These are phyloP conservation scores for Murraya koenigii DNA, from an alignment of 345 rosid species.

Conservation along the genomic window DNA sequence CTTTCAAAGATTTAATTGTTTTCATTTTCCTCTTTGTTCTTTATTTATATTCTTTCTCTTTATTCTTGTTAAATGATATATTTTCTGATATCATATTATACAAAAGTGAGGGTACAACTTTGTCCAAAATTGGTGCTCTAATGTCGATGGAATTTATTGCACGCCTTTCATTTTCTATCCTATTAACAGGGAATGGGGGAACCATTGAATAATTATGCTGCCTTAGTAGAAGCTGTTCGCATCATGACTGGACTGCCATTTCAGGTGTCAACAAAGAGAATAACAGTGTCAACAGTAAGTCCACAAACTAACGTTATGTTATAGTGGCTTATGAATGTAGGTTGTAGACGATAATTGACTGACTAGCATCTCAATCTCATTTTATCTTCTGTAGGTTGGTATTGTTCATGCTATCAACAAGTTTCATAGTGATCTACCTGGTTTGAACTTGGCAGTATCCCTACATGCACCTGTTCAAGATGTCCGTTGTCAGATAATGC, in stretches of 20 bases:
- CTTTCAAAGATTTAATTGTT: no score
- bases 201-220: slow-evolving; percentile 85
- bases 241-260: slow-evolving; percentile 75
- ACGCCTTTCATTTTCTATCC: slow-evolving; percentile 15
- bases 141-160: background rate
- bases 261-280: slow-evolving; percentile 77
- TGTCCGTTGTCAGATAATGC: slow-evolving; percentile 94
- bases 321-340: slow-evolving; percentile 3
- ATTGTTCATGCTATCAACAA: slow-evolving; percentile 87
- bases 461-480: slow-evolving; percentile 98
- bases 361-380: slow-evolving; percentile 20
- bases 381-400: slow-evolving; percentile 66
- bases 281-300: slow-evolving; percentile 89
- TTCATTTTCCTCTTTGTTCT: no score
- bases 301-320: background rate
- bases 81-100: background rate
- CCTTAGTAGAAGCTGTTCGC: slow-evolving; percentile 79
- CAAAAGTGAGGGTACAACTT: background rate
- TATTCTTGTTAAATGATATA: background rate
- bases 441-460: slow-evolving; percentile 93
- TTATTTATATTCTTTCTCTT: background rate
- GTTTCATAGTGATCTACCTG: slow-evolving; percentile 86
- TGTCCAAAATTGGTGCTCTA: background rate
- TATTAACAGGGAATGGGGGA: slow-evolving; percentile 95
- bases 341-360: slow-evolving; percentile 16